Evolutionary conservation across 1,284 basidiomycete genomes (phyloP), one percentile per base, ranked within the genome.

Genomic region (Fomes fomentarius): DNA sequence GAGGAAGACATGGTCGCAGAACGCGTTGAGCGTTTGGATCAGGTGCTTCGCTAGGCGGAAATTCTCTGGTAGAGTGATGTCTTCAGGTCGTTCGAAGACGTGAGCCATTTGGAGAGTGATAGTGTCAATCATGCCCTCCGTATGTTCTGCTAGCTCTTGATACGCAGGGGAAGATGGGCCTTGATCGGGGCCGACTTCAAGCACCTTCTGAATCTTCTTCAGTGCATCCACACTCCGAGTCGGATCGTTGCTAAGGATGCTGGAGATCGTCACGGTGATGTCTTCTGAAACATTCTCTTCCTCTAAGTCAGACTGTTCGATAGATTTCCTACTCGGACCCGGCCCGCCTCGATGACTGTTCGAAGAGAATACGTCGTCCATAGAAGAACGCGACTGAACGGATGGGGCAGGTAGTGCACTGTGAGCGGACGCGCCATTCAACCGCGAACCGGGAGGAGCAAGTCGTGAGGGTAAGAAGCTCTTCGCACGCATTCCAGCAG

Each of bases 21-120:
- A 94, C 26, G 91, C 91, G 65, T 94, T 94, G 28, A 96, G 80
- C 0, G 94, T 94, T 71, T 97, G 94, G 63, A 98, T 96, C 47
- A 98, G 82, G 71, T 97, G 96, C 72, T 98, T 98, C 49, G 95
- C 93, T 9, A 98, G 78, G 39, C 96, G 83, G 74, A 96, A 93
- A 66, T 91, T 92, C 59, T 89, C 83, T 17, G 88, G 85, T 5
- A 84, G 77, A 5, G 84, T 71, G 25, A 96, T 76, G 46, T 90
- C 84, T 24, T 91, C 84, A 1, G 85, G 85, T 42, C 83, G 81
- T 52, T 93, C 91, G 66, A 96, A 97, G 14, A 93, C 85, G 68
- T 93, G 89, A 19, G 89, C 83, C 89, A 96, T 93, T 67, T 95
- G 91, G 22, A 91, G 78, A 2, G 90, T 89, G 62, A 98, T 87